Evolutionary conservation across 352 stramenopile genomes (phyloP), one percentile per base, ranked within the genome.

Genomic region (Phytophthora boehmeriae): DNA sequence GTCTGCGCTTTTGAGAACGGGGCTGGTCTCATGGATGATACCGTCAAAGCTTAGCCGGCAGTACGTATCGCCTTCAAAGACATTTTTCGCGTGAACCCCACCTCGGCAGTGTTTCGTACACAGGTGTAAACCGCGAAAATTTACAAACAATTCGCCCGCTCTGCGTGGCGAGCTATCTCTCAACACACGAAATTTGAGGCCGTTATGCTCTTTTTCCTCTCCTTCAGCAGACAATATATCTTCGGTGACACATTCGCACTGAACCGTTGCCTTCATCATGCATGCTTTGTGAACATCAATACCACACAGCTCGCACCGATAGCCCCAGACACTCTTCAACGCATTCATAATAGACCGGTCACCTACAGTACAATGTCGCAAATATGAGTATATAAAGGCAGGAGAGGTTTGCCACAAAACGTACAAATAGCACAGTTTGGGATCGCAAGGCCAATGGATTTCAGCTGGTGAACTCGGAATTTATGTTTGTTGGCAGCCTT

Each of bases 1-100:
- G 43, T 96, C 85, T 0, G 87, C 87, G 49, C 81, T 96, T 63
- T 94, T 94, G 20, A 94, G 67, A 47, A 96, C 87, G 8, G 86
- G 85, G 39, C 80, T 94, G 0, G 87, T 94, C 42, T 96, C 87
- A 46, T 92, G 78, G 10, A 91, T 66, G 17, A 82, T 68, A 2
- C 72, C 75, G 41, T 90, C 85, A 42, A 94, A 80, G 5, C 67
- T 75, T 16, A 96, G 48, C 3, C 87, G 82, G 22, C 87, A 94
- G 61, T 96, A 96, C 19, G 83, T 93, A 34, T 96, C 87, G 1
- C 87, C 87, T 59, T 92, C 85, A 56, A 94, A 96, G 6, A 96
- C 89, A 43, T 96, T 96, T 49, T 91, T 90, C 13, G 86, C 81
- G 13, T 96, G 87, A 27, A 91, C 71, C 53, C 88, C 80, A 13